These are phyloP conservation scores for Artemisia tridentata DNA, from an alignment of 129 eudicot species.

Conservation along the genomic window DNA sequence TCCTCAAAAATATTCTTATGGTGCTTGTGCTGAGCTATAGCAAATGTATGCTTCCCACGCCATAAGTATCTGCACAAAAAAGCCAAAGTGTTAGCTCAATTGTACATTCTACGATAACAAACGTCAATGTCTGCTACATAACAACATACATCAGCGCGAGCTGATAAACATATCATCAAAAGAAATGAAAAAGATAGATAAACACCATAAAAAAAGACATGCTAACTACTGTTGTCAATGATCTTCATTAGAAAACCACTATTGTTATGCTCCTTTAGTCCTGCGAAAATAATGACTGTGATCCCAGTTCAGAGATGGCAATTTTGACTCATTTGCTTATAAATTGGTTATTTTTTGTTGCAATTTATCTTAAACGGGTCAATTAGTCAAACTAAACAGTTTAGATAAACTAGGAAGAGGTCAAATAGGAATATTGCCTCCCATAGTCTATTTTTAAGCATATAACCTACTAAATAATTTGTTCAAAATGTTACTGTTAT, in stretches of 20 bases:
- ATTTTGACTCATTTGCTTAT: too few relatives aligned
- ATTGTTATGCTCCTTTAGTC: not conserved
- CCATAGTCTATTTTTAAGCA: too few relatives aligned
- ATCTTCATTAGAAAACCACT: not conserved
- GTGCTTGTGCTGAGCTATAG: slow-evolving; percentile 98
- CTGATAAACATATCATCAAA: not conserved
- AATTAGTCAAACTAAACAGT: too few relatives aligned
- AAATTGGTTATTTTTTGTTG: too few relatives aligned
- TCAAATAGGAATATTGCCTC: too few relatives aligned
- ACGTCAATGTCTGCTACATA: not conserved
- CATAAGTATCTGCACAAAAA: slow-evolving; percentile 69
- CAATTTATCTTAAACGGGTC: too few relatives aligned
- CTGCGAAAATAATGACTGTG: not conserved
- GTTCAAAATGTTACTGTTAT: too few relatives aligned
- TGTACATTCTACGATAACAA: not conserved
- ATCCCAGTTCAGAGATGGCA: not conserved
- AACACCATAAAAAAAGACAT: too few relatives aligned
- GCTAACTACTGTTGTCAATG: not conserved
- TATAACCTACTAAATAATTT: too few relatives aligned
- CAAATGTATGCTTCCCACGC: slow-evolving; percentile 96
- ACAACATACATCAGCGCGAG: not conserved
- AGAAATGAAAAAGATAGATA: not conserved
- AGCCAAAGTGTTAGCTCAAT: not conserved
- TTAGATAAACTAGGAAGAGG: too few relatives aligned
- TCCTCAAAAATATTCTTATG: slow-evolving; percentile 81